A percentile compares a stretch with the other conserved stretches of the same genome.
These are phyloP conservation scores for Fomitiporia mediterranea DNA, from an alignment of 1,284 basidiomycete species.

Conservation along the genomic window DNA sequence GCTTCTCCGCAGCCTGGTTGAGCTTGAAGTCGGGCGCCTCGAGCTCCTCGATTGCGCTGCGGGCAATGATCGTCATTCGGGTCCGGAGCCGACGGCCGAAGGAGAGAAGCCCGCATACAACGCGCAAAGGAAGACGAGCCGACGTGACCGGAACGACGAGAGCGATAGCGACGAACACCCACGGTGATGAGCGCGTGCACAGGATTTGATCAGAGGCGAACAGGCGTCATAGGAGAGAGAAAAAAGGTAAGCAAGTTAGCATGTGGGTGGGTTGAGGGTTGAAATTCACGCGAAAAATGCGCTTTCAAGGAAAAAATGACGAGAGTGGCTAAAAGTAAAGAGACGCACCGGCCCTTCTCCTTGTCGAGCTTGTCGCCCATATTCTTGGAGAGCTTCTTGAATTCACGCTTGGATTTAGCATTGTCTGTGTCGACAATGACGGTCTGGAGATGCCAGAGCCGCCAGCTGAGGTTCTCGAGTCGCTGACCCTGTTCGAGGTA, in stretches of 20 bases:
- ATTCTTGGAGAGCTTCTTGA: slow-evolving; percentile 76
- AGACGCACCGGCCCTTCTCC: slow-evolving; percentile 74
- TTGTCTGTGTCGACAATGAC: slow-evolving; percentile 85
- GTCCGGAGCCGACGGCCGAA: background rate
- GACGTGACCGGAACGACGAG: slow-evolving; percentile 11
- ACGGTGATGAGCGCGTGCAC: background rate
- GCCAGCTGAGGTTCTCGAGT: slow-evolving; percentile 83
- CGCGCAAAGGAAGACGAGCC: no score
- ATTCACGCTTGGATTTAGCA: slow-evolving; percentile 78
- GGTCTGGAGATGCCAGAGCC: slow-evolving; percentile 83
- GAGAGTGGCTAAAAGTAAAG: slow-evolving; percentile 4
- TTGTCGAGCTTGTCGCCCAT: slow-evolving; percentile 87
- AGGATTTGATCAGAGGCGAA: background rate
- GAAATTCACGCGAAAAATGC: slow-evolving; percentile 9
- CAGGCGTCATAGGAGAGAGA: background rate
- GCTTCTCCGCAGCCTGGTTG: slow-evolving; percentile 67
- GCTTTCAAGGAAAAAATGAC: background rate
- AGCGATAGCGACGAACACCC: slow-evolving; percentile 2
- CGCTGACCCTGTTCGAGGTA: slow-evolving; percentile 82
- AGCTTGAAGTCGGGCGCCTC: slow-evolving; percentile 73
- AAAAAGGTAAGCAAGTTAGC: background rate
- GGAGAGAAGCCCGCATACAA: no score
- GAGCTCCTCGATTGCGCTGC: slow-evolving; percentile 73
- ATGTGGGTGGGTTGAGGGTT: slow-evolving; percentile 16
- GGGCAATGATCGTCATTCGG: slow-evolving; percentile 7